Base-by-base conservation (phyloP, 2,329 filamentous ascomycete species). In the Fusarium hainanense region DNA sequence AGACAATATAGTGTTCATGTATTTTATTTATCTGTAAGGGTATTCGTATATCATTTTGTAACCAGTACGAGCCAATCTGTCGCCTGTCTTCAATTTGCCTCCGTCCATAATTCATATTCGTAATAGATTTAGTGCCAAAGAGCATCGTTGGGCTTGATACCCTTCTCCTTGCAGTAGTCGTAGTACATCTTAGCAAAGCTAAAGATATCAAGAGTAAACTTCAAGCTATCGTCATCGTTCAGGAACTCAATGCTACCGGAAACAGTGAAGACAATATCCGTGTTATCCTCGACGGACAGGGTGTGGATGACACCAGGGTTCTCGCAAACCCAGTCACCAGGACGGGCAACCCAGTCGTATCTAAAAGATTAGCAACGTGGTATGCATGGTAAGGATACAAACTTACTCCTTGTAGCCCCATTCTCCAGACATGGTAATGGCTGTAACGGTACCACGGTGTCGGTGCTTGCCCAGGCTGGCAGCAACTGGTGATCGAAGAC, bases 211-310 rank as follows among this genome's bases (percentile, higher is more conserved):
- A 74, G 46, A 2, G 70, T 62, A 14, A 68, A 64, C 52, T 73
- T 72, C 40, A 74, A 20, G 28, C 54, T 73, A 47, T 73, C 72
- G 27, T 74, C 72, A 1, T 74, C 72, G 25, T 74, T 74, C 11
- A 74, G 59, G 57, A 74, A 74, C 54, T 74, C 72, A 12, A 74
- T 70, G 42, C 70, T 73, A 14, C 72, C 72, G 46, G 68, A 59
- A n/a, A 74, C 47, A 14, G 72, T 74, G 20, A 74, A 74, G 11
- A 74, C 70, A 12, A 74, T 72, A 40, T 74, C 72, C 6, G 72
- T 73, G 50, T 72, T 56, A 9, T 68, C 72, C 40, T 67, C 20
- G 18, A 74, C 58, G 8, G 69, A 73, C 58, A 74, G 43, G 46
- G 72, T 74, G 27, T 74, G 72, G 37, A 74, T 74, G 12, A 54